phyloP scores from a whole-genome alignment of 257 asterid genomes.

The Henckelia pumila region DNA sequence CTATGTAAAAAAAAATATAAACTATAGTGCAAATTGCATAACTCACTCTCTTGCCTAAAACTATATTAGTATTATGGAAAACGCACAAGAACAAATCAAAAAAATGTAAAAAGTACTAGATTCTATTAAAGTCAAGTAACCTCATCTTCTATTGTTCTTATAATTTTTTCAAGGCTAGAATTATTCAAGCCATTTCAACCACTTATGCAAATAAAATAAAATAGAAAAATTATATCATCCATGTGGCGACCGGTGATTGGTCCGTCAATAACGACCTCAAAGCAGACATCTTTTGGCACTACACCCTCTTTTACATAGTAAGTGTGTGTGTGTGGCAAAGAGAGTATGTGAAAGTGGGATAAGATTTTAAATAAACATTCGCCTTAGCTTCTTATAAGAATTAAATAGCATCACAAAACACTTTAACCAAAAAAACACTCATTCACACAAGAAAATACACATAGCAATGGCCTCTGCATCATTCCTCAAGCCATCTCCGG shows the following conservation, averaged over 20 bases:
- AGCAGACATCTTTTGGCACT: slow-evolving; percentile 34
- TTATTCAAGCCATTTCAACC: too few relatives aligned
- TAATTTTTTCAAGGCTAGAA: too few relatives aligned
- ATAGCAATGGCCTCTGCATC: slow-evolving; percentile 52
- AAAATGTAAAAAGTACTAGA: too few relatives aligned
- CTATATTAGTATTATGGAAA: too few relatives aligned
- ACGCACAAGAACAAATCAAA: too few relatives aligned
- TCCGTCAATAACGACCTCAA: slow-evolving; percentile 40
- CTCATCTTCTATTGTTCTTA: too few relatives aligned
- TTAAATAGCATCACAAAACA: background rate
- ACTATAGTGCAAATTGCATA: too few relatives aligned
- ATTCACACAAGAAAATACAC: background rate
- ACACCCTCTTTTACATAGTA: slow-evolving; percentile 17
- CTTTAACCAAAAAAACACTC: background rate
- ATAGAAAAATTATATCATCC: slow-evolving; percentile 22
- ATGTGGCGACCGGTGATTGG: slow-evolving; percentile 36
- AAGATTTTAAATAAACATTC: slow-evolving; percentile 28
- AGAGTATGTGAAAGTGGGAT: slow-evolving; percentile 29
- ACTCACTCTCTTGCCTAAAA: too few relatives aligned
- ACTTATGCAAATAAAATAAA: too few relatives aligned
- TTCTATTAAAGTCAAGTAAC: too few relatives aligned
- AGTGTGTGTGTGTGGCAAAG: slow-evolving; percentile 35
- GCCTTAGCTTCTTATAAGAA: slow-evolving; percentile 10
- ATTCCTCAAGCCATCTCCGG: slow-evolving; percentile 51
- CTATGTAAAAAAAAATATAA: too few relatives aligned